Evolutionary conservation across 495 filamentous ascomycete genomes (phyloP), one percentile per base, ranked within the genome.

Genomic region (Aspergillus saccharolyticus): DNA sequence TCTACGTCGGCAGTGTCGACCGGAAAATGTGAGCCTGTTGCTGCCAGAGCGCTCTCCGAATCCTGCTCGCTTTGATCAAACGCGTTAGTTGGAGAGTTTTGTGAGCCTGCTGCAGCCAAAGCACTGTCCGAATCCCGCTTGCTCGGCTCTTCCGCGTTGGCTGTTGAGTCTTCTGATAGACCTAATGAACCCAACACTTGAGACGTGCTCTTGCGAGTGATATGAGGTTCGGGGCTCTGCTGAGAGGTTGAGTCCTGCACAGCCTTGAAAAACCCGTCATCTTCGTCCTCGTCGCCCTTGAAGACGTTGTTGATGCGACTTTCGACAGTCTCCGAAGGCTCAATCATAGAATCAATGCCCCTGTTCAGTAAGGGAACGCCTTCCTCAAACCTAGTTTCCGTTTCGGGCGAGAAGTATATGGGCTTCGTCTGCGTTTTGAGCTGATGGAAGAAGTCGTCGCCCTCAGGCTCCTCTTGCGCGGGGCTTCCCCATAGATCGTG

Each of bases 371-470:
- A 58, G 1, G 76, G 75, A 7, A 79, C 59, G 3, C 77, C 76
- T 59, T 80, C 77, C 51, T 80, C 77, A 49, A 70, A 79, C 55
- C 77, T 68, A 16, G 75, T 74, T 44, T 79, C 77, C 0, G 74
- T 60, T 59, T 79, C 74, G 19, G 75, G 68, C 0, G 74, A 74
- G 2, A 70, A 58, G 28, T 73, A 78, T 10, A 78, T 78, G 10
- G 76, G 73, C 48, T 77, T 78, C 7, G 75, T 77, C 60, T 78
- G 75, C 15, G 73, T 72, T 58, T 74, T 78, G 25, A 79, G 61
- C 61, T 81, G 77, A 42, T 74, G 66, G 54, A 80, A 81, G 50
- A 81, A 78, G 18, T 71, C 76, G 44, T 75, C 72, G 42, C 78
- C 71, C 20, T 78, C 74, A 5, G 72, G 51, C 44, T 72, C 65